Conservation (phyloP, 371 early-diverging fungal genomes). For the Actinomortierella wolfii region DNA sequence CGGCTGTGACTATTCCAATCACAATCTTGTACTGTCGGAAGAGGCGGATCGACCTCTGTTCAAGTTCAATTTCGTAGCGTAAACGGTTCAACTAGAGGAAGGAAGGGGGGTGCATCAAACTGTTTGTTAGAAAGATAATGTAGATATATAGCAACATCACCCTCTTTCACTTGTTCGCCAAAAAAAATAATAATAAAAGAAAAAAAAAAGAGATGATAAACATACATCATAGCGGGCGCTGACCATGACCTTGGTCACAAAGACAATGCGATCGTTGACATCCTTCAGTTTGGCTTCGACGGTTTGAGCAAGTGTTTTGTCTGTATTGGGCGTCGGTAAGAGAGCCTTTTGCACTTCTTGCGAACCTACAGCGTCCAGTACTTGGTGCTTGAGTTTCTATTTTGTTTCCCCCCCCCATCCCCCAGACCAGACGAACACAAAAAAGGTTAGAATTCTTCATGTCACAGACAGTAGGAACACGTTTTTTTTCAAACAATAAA, state of each 20-base stretch:
- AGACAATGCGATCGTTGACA: conserved; percentile 32
- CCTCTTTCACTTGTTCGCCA: no score
- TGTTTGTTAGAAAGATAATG: background rate
- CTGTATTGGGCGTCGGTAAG: conserved; percentile 12
- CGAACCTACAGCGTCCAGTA: conserved; percentile 11
- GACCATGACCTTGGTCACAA: conserved; percentile 28
- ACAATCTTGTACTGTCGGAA: conserved; percentile 41
- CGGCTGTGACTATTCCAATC: conserved; percentile 11
- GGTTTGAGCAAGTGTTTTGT: conserved; percentile 29
- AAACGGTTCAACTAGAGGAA: conserved; percentile 30
- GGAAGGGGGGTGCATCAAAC: no score
- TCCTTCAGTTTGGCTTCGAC: conserved; percentile 24
- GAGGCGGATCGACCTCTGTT: conserved; percentile 29
- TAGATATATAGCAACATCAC: no score
- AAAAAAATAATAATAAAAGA: conserved; percentile 7
- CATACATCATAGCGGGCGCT: conserved; percentile 32
- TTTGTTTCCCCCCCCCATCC: no score
- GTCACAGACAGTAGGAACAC: no score
- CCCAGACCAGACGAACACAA: no score
- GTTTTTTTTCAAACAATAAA: no score
- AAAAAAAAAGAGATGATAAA: background rate
- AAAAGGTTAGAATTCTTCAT: no score
- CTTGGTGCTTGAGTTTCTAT: conserved; percentile 3
- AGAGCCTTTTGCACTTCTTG: conserved; percentile 16
- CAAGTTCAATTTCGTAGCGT: conserved; percentile 33